Percentiles rank a stretch among this genome's conserved stretches.
These are phyloP conservation scores for Iberis amara DNA, from an alignment of 441 rosid species.

Conservation along the genomic window DNA sequence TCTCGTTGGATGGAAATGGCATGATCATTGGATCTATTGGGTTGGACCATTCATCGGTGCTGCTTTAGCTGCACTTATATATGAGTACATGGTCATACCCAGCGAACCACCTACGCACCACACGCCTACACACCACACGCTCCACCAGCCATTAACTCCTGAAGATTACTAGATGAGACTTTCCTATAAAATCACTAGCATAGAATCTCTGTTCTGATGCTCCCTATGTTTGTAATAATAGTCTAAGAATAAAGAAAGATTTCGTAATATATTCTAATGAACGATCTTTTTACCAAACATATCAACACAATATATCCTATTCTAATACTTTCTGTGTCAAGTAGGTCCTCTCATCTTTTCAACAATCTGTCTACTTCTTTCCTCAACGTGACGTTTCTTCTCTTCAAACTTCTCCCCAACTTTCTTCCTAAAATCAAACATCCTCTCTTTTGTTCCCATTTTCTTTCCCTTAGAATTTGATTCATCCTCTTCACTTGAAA, in stretches of 20 bases:
- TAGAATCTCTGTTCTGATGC: slow-evolving; percentile 15
- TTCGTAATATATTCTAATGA: background rate
- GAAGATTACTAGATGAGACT: slow-evolving; percentile 58
- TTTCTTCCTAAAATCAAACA: slow-evolving; percentile 79
- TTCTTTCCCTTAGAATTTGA: slow-evolving; percentile 45
- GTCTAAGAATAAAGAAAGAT: slow-evolving; percentile 25
- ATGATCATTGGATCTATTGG: slow-evolving; percentile 88
- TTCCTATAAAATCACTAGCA: slow-evolving; percentile 15
- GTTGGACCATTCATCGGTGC: slow-evolving; percentile 67
- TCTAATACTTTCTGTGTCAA: slow-evolving; percentile 9
- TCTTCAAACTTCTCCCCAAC: slow-evolving; percentile 91
- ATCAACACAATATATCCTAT: slow-evolving; percentile 19
- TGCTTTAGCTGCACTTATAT: slow-evolving; percentile 55
- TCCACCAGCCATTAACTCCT: slow-evolving; percentile 62
- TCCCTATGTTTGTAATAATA: slow-evolving; percentile 18
- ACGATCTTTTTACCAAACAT: background rate
- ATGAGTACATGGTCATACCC: slow-evolving; percentile 63
- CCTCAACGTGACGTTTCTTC: slow-evolving; percentile 80
- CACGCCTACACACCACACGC: slow-evolving; percentile 28
- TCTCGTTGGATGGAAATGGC: slow-evolving; percentile 86
- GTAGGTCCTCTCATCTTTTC: slow-evolving; percentile 91
- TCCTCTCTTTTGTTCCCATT: slow-evolving; percentile 61
- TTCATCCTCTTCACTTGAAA: slow-evolving; percentile 47
- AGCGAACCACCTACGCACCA: slow-evolving; percentile 44
- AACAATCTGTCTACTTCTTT: slow-evolving; percentile 63